Percentiles rank a stretch among this genome's conserved stretches.
These are phyloP conservation scores for Picochlorum sp. DNA, from an alignment of 139 green algal genomes.

Conservation along the genomic window DNA sequence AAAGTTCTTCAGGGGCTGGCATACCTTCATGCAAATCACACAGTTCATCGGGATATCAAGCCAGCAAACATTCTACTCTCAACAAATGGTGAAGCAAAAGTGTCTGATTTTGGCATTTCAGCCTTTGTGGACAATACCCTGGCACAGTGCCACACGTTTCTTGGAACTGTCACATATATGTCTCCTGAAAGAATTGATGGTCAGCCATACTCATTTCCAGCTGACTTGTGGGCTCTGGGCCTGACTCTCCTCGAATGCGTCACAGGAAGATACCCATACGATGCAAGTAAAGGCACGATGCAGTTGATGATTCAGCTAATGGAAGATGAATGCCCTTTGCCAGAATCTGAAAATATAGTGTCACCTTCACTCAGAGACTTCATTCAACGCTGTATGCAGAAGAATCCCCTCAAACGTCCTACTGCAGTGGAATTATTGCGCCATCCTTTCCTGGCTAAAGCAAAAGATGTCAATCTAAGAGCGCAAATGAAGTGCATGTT, in stretches of 20 bases:
- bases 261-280: conserved; percentile 83
- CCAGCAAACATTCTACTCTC: conserved; percentile 85
- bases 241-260: conserved; percentile 81
- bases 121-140: conserved; percentile 69
- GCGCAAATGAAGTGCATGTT: conserved; percentile 26
- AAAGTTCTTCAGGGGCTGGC: conserved; percentile 61
- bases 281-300: conserved; percentile 48
- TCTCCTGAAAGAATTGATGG: conserved; percentile 87
- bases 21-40: conserved; percentile 66
- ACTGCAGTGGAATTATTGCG: conserved; percentile 52
- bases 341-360: conserved; percentile 18
- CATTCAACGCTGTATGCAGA: conserved; percentile 50
- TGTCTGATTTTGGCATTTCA: conserved; percentile 89
- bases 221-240: conserved; percentile 81
- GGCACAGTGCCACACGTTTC: conserved; percentile 74
- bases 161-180: conserved; percentile 97
- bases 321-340: conserved; percentile 43
- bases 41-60: conserved; percentile 90
- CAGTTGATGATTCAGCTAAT: conserved; percentile 71
- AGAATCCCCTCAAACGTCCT: conserved; percentile 53
- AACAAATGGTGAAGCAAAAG: conserved; percentile 61
- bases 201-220: conserved; percentile 64
- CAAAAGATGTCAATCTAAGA: conserved; percentile 7
- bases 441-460: conserved; percentile 50
- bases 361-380: conserved; percentile 72